phyloP scores from a whole-genome alignment of 345 rosid species.

The Syzygium jambos region DNA sequence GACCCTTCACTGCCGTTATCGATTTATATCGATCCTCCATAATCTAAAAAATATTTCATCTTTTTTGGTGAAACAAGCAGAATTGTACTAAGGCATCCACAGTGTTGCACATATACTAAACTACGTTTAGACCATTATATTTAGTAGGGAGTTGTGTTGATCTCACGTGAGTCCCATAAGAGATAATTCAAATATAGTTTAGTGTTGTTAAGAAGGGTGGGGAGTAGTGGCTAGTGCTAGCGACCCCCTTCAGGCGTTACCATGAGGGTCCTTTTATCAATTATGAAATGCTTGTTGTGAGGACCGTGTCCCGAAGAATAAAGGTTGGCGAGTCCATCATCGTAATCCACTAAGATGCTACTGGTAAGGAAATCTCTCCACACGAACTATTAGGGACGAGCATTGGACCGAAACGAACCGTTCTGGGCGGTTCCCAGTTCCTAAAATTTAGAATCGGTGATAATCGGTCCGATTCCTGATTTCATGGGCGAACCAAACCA shows the following conservation, averaged over 20 bases:
- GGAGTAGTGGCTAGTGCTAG: not conserved
- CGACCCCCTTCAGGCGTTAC: fast-evolving
- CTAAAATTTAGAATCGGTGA: too few relatives aligned
- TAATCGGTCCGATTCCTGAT: too few relatives aligned
- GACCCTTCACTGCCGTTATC: not conserved
- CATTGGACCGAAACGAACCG: too few relatives aligned
- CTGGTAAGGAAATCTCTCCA: not conserved
- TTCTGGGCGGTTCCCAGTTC: too few relatives aligned
- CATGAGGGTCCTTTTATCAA: not conserved
- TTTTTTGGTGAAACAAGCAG: not conserved
- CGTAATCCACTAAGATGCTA: not conserved
- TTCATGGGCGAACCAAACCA: too few relatives aligned
- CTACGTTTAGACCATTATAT: not conserved
- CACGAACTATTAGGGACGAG: too few relatives aligned
- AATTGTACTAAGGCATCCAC: not conserved
- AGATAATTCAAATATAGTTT: not conserved
- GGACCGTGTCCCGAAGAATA: too few relatives aligned
- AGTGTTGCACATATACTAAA: not conserved
- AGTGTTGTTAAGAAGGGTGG: fast-evolving
- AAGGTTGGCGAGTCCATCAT: fast-evolving
- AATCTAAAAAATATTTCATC: not conserved
- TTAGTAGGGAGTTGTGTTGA: not conserved
- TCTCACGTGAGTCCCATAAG: not conserved
- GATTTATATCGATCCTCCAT: not conserved
- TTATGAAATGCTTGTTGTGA: not conserved